Evolutionary conservation across 164 flowering plant genomes (phyloP).

Genomic region (Magnolia sinica): DNA sequence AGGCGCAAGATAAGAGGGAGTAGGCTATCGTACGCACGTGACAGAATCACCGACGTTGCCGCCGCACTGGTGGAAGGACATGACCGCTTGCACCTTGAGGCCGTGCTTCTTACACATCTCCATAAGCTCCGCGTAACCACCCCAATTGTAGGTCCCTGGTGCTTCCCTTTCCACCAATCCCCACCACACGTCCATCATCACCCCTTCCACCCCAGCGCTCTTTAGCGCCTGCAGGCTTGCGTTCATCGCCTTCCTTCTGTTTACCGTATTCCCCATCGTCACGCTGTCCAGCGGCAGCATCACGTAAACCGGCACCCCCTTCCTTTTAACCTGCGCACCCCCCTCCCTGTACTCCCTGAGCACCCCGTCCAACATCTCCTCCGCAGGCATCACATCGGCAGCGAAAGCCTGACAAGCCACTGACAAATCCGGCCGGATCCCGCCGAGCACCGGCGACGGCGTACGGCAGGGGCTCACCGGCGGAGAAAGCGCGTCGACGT

Average conservation of each 20-base stretch:
- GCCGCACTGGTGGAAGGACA: conserved; percentile 96
- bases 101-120: conserved; percentile 88
- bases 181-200: conserved; percentile 99
- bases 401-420: conserved; percentile 68
- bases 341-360: conserved; percentile 28
- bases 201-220: conserved; percentile 94
- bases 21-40: conserved; percentile 45
- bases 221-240: conserved; percentile 81
- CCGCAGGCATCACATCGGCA: not conserved
- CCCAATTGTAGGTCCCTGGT: conserved; percentile 84
- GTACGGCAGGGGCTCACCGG: conserved; percentile 55
- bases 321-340: conserved; percentile 24
- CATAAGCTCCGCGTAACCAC: conserved; percentile 75
- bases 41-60: conserved; percentile 97
- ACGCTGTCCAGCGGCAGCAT: conserved; percentile 98
- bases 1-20: not conserved
- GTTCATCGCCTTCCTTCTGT: conserved; percentile 79
- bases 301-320: conserved; percentile 88
- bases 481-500: conserved; percentile 41
- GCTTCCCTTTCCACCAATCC: conserved; percentile 85
- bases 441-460: conserved; percentile 42
- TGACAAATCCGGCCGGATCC: conserved; percentile 53
- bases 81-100: conserved; percentile 93
- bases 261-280: conserved; percentile 59
- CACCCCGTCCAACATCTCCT: not conserved